These are phyloP conservation scores for Tolypocladium ophioglossoides DNA, from an alignment of 2,329 filamentous ascomycete species.

Conservation along the genomic window DNA sequence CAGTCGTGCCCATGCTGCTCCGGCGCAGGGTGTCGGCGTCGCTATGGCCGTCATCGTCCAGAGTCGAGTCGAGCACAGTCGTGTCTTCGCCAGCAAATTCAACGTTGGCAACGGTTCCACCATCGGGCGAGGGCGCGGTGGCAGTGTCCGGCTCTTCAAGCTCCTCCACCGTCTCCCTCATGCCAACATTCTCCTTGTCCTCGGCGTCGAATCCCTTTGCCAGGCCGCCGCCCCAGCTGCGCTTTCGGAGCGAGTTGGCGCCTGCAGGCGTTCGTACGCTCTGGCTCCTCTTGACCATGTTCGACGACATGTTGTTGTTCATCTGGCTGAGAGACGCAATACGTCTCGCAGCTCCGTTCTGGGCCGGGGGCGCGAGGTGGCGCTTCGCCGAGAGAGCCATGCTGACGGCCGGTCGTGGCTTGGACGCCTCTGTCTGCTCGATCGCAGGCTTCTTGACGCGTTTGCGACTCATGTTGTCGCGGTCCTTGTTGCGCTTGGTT, in stretches of 20 bases:
- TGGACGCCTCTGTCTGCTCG: slow-evolving; percentile 13
- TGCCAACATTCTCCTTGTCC: slow-evolving; percentile 52
- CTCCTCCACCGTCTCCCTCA: slow-evolving; percentile 56
- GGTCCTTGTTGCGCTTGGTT: slow-evolving; percentile 46
- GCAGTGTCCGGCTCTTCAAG: slow-evolving; percentile 21
- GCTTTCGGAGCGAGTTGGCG: slow-evolving; percentile 46
- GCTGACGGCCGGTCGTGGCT: slow-evolving; percentile 29
- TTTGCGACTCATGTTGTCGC: slow-evolving; percentile 50
- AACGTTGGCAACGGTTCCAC: slow-evolving; percentile 1
- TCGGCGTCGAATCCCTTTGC: slow-evolving; percentile 41
- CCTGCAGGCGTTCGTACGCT: slow-evolving; percentile 55
- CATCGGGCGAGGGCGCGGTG: slow-evolving; percentile 3
- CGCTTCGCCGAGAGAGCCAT: slow-evolving; percentile 45
- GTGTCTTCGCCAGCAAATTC: slow-evolving; percentile 5
- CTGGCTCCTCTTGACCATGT: slow-evolving; percentile 65
- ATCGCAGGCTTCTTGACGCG: slow-evolving; percentile 33
- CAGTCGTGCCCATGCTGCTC: slow-evolving; percentile 36
- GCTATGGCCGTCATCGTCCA: slow-evolving; percentile 26
- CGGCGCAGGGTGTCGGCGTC: slow-evolving; percentile 41
- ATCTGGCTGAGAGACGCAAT: slow-evolving; percentile 91
- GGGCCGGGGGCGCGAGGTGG: slow-evolving; percentile 32
- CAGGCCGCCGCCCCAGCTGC: slow-evolving; percentile 53
- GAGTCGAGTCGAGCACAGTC: slow-evolving; percentile 8
- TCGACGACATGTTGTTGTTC: slow-evolving; percentile 56
- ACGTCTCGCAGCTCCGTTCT: slow-evolving; percentile 54